A percentile compares a stretch with the other conserved stretches of the same genome.
phyloP scores from a whole-genome alignment of 177 flowering plant species.

The Vitis hybrid region DNA sequence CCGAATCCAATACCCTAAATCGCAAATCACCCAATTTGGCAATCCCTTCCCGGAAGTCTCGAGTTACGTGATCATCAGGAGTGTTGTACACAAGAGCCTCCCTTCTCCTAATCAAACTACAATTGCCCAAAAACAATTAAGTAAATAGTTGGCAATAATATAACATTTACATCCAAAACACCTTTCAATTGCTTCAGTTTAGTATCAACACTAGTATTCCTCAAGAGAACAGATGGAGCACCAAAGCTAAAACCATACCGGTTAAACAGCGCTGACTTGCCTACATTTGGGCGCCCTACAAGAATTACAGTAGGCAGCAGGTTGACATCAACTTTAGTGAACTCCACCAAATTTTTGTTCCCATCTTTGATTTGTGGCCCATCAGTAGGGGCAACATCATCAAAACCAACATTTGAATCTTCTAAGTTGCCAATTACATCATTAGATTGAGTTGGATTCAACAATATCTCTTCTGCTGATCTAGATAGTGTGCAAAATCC shows the following conservation, averaged over 20 bases:
- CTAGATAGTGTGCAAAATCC: conserved; percentile 17
- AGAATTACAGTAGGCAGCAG: conserved; percentile 80
- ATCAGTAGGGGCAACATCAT: conserved; percentile 7
- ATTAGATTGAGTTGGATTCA: conserved; percentile 7
- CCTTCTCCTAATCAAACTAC: conserved; percentile 82
- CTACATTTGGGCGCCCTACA: conserved; percentile 97
- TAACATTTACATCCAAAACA: not conserved
- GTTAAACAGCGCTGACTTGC: conserved; percentile 93
- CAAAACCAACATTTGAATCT: conserved; percentile 9
- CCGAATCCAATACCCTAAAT: conserved; percentile 88
- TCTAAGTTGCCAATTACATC: not conserved
- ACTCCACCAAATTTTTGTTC: conserved; percentile 48
- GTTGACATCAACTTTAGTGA: conserved; percentile 58
- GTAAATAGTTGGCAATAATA: not conserved
- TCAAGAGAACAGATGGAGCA: not conserved
- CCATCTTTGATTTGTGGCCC: conserved; percentile 17
- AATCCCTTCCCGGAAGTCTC: conserved; percentile 91
- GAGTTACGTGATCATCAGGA: conserved; percentile 93
- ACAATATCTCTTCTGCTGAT: conserved; percentile 7
- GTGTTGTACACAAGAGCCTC: conserved; percentile 98
- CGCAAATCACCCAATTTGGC: conserved; percentile 90
- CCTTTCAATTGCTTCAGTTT: not conserved
- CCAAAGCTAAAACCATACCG: conserved; percentile 44
- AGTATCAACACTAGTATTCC: not conserved
- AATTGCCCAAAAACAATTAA: conserved; percentile 1